phyloP scores from a whole-genome alignment of 371 early-diverging fungal species.

The Lichtheimia ramosa region DNA sequence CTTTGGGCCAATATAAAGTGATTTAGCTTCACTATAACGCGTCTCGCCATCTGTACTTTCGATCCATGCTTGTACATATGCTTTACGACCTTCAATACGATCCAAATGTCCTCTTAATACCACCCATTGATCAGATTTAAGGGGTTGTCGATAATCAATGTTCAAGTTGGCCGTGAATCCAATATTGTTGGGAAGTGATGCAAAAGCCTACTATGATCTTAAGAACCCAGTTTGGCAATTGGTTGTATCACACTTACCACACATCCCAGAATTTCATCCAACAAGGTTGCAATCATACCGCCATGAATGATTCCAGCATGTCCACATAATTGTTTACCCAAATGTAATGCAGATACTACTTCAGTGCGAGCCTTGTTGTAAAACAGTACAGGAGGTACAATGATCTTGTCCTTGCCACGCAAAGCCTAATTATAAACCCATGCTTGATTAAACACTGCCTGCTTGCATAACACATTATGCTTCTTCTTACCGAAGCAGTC shows the following conservation, averaged over 20 bases:
- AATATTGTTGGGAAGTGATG: constrained; percentile 63
- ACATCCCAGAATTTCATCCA: constrained; percentile 66
- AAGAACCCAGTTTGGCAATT: too few relatives aligned
- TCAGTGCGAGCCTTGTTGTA: constrained; percentile 38
- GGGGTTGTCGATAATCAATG: constrained; percentile 68
- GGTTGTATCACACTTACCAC: constrained; percentile 29
- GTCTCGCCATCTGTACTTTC: constrained; percentile 50
- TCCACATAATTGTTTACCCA: constrained; percentile 53
- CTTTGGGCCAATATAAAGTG: constrained; percentile 34
- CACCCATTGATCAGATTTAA: constrained; percentile 61
- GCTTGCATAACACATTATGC: not conserved
- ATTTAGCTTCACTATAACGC: constrained; percentile 25
- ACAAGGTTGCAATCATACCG: constrained; percentile 65
- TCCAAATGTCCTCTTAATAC: constrained; percentile 52
- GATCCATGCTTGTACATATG: constrained; percentile 63
- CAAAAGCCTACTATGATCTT: constrained; percentile 40
- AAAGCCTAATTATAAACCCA: constrained; percentile 22
- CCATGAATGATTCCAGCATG: constrained; percentile 70
- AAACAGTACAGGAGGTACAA: constrained; percentile 35
- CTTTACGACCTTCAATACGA: constrained; percentile 71
- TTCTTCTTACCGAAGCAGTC: constrained; percentile 30
- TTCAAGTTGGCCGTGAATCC: constrained; percentile 79
- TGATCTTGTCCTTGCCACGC: constrained; percentile 39
- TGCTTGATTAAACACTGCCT: not conserved
- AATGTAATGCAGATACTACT: constrained; percentile 30